These are phyloP conservation scores for Umbelopsis sp. DNA, from an alignment of 371 early-diverging fungal genomes.

Conservation along the genomic window DNA sequence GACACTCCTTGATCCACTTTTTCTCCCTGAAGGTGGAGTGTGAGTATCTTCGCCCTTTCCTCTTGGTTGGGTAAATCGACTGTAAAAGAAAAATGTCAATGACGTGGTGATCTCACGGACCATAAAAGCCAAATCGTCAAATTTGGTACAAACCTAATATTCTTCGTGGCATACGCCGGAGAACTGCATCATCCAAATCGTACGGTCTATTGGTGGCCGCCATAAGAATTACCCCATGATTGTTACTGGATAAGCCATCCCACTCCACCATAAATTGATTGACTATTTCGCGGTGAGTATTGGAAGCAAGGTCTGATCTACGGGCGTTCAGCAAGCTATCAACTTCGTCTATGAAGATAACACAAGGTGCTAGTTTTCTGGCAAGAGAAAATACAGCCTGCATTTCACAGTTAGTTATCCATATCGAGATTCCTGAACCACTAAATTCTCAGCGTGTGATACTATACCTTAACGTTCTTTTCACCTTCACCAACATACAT, in stretches of 20 bases:
- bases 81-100: slow-evolving; percentile 23
- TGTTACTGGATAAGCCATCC: slow-evolving; percentile 89
- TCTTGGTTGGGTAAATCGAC: slow-evolving; percentile 89
- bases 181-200: slow-evolving; percentile 97
- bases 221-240: slow-evolving; percentile 84
- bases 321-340: slow-evolving; percentile 94
- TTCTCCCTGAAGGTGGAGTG: slow-evolving; percentile 81
- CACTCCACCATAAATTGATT: slow-evolving; percentile 97
- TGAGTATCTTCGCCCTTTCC: slow-evolving; percentile 83
- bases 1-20: slow-evolving; percentile 52
- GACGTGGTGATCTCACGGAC: background rate
- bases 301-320: slow-evolving; percentile 52
- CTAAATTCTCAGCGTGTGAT: background rate
- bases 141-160: slow-evolving; percentile 69
- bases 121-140: background rate
- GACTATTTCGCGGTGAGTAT: slow-evolving; percentile 83
- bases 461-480: slow-evolving; percentile 78
- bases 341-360: slow-evolving; percentile 98
- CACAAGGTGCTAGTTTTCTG: slow-evolving; percentile 93
- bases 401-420: background rate
- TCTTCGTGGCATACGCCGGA: slow-evolving; percentile 95
- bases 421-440: slow-evolving; percentile 1
- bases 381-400: slow-evolving; percentile 96
- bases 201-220: slow-evolving; percentile 98
- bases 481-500: slow-evolving; percentile 99